Conservation (phyloP, 805 yeast genomes). For the Ogataea nitratoaversa region DNA sequence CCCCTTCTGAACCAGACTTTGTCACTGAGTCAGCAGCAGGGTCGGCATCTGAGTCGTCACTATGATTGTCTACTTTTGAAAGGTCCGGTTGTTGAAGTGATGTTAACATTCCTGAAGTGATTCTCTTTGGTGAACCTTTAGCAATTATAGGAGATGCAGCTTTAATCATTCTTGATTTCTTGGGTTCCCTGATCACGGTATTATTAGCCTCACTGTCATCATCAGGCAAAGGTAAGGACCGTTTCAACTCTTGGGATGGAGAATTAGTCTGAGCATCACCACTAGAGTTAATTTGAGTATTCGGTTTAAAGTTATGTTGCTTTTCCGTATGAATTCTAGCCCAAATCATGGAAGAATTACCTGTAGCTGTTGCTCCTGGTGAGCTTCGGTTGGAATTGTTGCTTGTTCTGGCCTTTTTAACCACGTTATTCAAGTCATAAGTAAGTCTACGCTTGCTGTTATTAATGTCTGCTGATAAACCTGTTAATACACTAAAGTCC, state of each 20-base stretch:
- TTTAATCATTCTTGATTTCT: conserved; percentile 21
- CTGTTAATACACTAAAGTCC: conserved; percentile 28
- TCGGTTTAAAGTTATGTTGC: no score
- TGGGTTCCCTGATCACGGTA: conserved; percentile 22
- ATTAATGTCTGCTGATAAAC: not conserved
- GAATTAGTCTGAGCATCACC: no score
- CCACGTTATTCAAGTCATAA: conserved; percentile 25
- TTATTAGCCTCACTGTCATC: conserved; percentile 13
- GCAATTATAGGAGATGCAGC: conserved; percentile 30
- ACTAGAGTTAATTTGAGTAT: no score
- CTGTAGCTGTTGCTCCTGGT: not conserved
- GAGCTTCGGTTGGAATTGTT: conserved; percentile 14
- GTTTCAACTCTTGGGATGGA: conserved; percentile 3
- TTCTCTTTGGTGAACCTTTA: conserved; percentile 32
- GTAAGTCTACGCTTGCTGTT: conserved; percentile 21
- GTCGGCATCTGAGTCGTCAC: conserved; percentile 14
- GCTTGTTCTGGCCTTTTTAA: conserved; percentile 29
- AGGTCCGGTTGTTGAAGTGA: conserved; percentile 29
- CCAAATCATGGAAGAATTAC: conserved; percentile 21
- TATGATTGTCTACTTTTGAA: conserved; percentile 19
- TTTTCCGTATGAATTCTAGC: conserved; percentile 4
- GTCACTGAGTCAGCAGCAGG: conserved; percentile 8
- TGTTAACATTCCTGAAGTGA: conserved; percentile 35
- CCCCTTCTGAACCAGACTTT: not conserved
- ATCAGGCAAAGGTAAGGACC: conserved; percentile 21